Evolutionary conservation across 163 green algal species (phyloP).

Genomic region (Coccomyxa subellipsoidea): DNA sequence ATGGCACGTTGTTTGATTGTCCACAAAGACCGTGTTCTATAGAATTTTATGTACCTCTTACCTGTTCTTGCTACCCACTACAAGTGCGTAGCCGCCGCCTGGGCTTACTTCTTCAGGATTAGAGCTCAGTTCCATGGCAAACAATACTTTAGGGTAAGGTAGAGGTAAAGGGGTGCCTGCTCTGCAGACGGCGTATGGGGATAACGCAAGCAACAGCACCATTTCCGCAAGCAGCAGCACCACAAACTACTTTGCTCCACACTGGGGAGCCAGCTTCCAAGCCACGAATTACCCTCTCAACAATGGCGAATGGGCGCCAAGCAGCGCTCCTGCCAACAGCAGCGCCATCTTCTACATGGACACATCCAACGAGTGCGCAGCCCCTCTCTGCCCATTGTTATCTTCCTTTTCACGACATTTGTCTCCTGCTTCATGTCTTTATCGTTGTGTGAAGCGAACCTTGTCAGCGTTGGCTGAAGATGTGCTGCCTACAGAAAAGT

Average conservation of each 20-base stretch:
- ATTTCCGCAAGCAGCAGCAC: neutral
- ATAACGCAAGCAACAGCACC: neutral
- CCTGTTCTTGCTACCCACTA: no score
- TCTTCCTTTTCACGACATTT: neutral
- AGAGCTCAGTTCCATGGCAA: no score
- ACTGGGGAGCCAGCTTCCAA: constrained; percentile 1
- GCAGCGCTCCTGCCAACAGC: neutral
- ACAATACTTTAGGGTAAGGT: no score
- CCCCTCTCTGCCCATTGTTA: neutral
- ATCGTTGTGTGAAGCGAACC: no score
- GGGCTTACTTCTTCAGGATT: no score
- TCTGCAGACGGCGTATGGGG: neutral
- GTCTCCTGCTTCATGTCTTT: no score
- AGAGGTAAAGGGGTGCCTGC: neutral
- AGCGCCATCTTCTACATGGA: constrained; percentile 5
- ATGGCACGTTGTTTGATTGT: neutral
- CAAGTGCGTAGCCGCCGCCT: no score
- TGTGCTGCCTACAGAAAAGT: no score
- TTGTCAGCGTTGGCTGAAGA: no score
- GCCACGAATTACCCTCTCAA: neutral
- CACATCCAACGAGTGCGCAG: neutral
- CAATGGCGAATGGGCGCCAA: neutral
- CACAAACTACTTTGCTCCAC: neutral
- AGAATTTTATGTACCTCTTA: no score
- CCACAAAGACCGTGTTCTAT: no score